Conservation (phyloP, 306 rosid species). For the Crotalaria pallida region DNA sequence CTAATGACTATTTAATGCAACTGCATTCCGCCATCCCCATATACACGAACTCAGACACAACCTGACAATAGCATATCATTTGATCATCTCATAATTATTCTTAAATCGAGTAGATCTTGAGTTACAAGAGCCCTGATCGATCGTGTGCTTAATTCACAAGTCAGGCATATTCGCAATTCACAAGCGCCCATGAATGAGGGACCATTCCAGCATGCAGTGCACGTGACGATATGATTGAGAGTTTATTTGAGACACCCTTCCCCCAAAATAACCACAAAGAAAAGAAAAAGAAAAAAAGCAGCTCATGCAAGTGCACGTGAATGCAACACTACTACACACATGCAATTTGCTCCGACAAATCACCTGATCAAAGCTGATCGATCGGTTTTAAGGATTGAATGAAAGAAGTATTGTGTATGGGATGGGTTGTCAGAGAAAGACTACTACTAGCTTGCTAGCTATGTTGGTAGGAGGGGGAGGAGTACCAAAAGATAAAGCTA, state of each 20-base stretch:
- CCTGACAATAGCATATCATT: no score
- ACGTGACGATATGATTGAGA: no score
- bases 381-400: neutral
- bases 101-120: no score
- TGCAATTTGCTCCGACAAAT: neutral
- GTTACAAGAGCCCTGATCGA: no score
- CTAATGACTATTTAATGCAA: no score
- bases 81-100: no score
- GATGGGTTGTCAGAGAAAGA: neutral
- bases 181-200: neutral
- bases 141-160: no score
- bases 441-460: neutral
- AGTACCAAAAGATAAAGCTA: neutral
- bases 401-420: neutral
- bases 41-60: no score
- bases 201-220: neutral
- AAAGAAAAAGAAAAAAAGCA: neutral
- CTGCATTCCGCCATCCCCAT: no score
- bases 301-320: neutral
- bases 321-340: neutral
- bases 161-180: neutral
- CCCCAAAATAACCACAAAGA: neutral
- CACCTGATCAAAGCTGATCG: neutral
- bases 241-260: slow-evolving; percentile 8
- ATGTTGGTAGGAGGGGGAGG: neutral